These are phyloP conservation scores for Myrica gale DNA, from an alignment of 306 rosid genomes.

Conservation along the genomic window DNA sequence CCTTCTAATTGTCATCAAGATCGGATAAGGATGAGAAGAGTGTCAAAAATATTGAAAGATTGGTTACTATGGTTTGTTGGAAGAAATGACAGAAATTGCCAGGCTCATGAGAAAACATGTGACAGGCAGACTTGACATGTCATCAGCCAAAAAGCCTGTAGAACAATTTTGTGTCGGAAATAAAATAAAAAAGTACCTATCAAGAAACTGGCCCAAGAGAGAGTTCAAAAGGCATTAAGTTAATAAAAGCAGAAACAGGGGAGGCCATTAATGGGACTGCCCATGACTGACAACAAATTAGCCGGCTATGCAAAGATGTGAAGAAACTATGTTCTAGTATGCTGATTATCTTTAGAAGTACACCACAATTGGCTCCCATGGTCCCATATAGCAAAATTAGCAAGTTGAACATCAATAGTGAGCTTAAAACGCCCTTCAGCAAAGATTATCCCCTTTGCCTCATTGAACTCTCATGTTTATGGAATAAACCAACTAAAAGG, in stretches of 20 bases:
- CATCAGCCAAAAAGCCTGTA: neutral
- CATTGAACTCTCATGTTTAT: neutral
- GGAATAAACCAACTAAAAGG: neutral
- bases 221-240: neutral
- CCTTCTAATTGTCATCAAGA: neutral
- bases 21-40: neutral
- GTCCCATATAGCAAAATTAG: neutral
- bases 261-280: neutral
- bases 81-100: neutral
- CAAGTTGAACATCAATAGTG: neutral
- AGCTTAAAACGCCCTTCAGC: neutral
- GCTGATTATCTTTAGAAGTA: neutral
- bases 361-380: neutral
- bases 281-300: neutral
- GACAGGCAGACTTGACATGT: neutral
- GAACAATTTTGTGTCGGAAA: neutral
- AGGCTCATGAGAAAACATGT: neutral
- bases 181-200: neutral
- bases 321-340: neutral
- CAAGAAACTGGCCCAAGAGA: neutral
- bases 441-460: neutral
- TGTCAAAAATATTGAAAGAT: neutral
- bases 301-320: neutral
- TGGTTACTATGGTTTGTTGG: neutral
- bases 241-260: neutral